Conservation (phyloP, 345 rosid species). For the Laguncularia racemosa region DNA sequence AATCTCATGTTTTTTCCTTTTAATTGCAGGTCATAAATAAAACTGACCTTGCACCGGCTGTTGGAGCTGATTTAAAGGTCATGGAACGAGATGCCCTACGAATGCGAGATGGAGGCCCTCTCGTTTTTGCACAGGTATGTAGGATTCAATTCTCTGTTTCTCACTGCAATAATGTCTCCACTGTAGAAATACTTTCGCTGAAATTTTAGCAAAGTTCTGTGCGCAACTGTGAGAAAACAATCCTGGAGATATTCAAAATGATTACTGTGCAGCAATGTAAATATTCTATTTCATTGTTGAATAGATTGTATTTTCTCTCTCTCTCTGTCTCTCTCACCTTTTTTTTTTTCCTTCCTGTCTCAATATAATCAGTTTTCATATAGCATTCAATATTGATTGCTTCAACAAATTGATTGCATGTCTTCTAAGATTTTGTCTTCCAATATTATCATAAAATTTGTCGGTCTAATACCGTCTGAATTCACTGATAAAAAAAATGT, state of each 20-base stretch:
- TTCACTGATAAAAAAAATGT: too few species aligned
- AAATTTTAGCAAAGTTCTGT: neutral
- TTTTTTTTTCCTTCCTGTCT: too few species aligned
- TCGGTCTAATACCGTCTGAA: neutral
- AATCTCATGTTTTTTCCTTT: neutral
- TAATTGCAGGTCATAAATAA: constrained; percentile 74
- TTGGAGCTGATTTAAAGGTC: constrained; percentile 77
- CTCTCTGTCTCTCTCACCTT: too few species aligned
- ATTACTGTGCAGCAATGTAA: too few species aligned
- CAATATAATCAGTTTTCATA: too few species aligned
- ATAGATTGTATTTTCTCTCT: too few species aligned
- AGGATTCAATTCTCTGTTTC: constrained; percentile 1
- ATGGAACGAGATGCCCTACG: constrained; percentile 88
- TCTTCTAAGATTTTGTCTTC: too few species aligned
- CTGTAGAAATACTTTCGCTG: neutral
- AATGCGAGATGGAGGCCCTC: constrained; percentile 97
- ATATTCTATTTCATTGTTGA: too few species aligned
- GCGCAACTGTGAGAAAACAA: too few species aligned
- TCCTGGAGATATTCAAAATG: too few species aligned
- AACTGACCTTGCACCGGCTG: constrained; percentile 88
- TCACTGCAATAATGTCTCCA: neutral
- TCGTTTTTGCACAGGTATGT: constrained; percentile 84
- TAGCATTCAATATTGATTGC: too few species aligned
- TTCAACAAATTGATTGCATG: too few species aligned
- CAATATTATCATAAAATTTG: neutral